A percentile compares a stretch with the other conserved stretches of the same genome.
phyloP scores from a whole-genome alignment of 345 rosid genomes.

The Odontarrhena argentea region DNA sequence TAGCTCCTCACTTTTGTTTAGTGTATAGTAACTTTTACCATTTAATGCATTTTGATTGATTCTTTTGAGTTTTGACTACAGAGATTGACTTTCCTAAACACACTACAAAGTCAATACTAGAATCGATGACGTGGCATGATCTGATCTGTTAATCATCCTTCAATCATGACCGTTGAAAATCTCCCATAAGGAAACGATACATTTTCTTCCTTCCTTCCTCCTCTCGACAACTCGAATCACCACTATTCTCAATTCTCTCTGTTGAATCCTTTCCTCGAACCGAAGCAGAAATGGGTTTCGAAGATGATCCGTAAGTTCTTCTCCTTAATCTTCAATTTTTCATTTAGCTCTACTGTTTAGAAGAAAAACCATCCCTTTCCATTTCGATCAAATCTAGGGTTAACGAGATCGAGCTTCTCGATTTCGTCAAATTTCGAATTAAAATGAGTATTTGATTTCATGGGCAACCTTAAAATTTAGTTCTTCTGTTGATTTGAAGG shows the following conservation, averaged over 20 bases:
- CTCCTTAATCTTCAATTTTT: constrained; percentile 19
- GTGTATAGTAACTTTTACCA: background rate
- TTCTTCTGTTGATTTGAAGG: background rate
- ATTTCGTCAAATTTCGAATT: background rate
- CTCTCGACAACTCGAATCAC: constrained; percentile 22
- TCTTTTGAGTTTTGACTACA: background rate
- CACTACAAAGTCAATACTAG: constrained; percentile 3
- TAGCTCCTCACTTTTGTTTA: background rate
- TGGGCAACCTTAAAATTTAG: background rate
- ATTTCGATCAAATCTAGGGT: constrained; percentile 39
- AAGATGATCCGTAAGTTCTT: constrained; percentile 68
- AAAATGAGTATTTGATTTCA: background rate
- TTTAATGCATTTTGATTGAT: too few species aligned
- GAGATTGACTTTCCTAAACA: constrained; percentile 15
- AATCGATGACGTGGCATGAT: constrained; percentile 32
- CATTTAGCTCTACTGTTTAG: background rate
- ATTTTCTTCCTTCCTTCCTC: background rate
- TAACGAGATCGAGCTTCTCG: constrained; percentile 23
- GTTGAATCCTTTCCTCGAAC: constrained; percentile 14
- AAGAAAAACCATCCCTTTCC: background rate
- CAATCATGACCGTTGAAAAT: constrained; percentile 35
- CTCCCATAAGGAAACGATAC: background rate
- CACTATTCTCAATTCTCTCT: constrained; percentile 11
- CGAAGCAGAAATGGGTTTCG: constrained; percentile 57
- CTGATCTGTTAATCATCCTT: constrained; percentile 7